A percentile compares a stretch with the other conserved stretches of the same genome.
phyloP scores from a whole-genome alignment of 768 basidiomycete species.

The Dendrothele bispora region DNA sequence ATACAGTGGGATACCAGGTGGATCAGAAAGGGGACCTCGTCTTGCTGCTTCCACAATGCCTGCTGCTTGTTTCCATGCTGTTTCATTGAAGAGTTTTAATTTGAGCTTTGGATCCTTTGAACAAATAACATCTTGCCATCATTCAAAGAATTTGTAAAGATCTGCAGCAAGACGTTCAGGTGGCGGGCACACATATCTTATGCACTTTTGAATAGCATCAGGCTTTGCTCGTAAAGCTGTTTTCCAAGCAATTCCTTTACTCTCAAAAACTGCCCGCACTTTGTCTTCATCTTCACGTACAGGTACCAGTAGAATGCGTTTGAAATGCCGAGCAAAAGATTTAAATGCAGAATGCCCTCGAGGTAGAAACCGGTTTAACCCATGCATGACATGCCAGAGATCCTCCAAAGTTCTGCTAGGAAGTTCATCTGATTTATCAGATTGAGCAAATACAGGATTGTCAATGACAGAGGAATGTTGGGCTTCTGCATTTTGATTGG shows the following conservation, averaged over 20 bases:
- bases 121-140: neutral
- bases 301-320: slow-evolving; percentile 7
- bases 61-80: neutral
- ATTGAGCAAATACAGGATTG: too few relatives aligned
- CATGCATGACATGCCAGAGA: too few relatives aligned
- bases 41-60: neutral
- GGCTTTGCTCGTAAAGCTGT: neutral
- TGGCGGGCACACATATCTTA: neutral
- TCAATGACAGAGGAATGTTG: too few relatives aligned
- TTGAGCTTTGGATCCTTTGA: neutral
- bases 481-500: too few relatives aligned
- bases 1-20: slow-evolving; percentile 12
- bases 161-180: neutral
- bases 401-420: too few relatives aligned
- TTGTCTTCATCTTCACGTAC: slow-evolving; percentile 7
- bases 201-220: neutral
- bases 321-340: slow-evolving; percentile 8
- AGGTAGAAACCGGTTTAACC: too few relatives aligned
- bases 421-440: too few relatives aligned
- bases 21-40: slow-evolving; percentile 18
- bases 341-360: slow-evolving; percentile 11
- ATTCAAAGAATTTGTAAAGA: neutral
- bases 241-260: slow-evolving; percentile 5
- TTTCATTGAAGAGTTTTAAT: neutral
- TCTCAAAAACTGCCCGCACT: slow-evolving; percentile 7